Evolutionary conservation across 352 stramenopile species (phyloP), one percentile per base, ranked within the genome.

Genomic region (Phytopythium boreale): DNA sequence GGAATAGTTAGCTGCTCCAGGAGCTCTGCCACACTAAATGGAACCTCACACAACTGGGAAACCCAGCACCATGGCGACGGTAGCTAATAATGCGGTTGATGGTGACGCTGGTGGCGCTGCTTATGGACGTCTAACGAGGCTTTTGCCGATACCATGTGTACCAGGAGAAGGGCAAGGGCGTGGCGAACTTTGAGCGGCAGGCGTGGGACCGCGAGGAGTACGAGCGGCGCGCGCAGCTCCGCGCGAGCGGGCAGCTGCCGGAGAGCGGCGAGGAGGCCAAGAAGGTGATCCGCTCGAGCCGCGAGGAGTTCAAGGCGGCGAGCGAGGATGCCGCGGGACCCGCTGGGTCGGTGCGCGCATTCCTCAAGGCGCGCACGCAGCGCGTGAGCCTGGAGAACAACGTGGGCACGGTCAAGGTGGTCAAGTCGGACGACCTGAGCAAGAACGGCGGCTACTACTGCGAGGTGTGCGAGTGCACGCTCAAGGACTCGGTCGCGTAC

Each of bases 401-500:
- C 56, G 86, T 97, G 26, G 89, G 91, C 49, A 95, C 90, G 2
- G 78, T 93, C 26, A 79, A 88, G 41, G 88, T 97, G 56, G 80
- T 98, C 59, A 97, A 94, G 61, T 75, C 84, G 4, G 83, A 95
- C 53, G 87, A 96, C 24, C 66, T 84, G 20, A 87, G 74, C 62
- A 89, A 91, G 62, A 79, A 56, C 60, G 89, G 88, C 26, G 93
- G 91, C 2, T 98, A 95, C 73, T 98, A 84, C 64, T 98, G 93
- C 61, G 93, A 98, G 63, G 90, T 97, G 26, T 98, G 93, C 61
- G 93, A 98, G 62, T 90, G 79, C 66, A 79, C 85, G 4, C 75
- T 98, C 41, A 98, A 98, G 74, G 93, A 98, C 68, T 97, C 88
- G 53, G 85, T 97, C 51, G 90, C 89, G 61, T 98, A 97, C 62